Conservation (phyloP, 805 yeast genomes). For the Brettanomyces naardenensis region DNA sequence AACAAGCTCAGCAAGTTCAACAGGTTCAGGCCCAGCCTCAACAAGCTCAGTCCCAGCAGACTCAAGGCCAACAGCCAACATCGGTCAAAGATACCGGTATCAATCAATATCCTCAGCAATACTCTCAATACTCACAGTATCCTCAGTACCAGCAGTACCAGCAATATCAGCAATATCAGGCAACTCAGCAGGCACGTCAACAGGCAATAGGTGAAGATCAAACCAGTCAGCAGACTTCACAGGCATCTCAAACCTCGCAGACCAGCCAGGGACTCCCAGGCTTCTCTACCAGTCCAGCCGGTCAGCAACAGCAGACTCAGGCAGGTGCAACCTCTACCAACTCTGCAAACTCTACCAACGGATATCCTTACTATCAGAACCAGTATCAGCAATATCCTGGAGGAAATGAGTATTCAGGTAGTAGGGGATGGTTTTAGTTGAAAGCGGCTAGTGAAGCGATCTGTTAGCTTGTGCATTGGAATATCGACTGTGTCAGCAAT, state of each 20-base stretch:
- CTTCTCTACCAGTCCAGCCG: neutral
- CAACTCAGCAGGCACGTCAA: slow-evolving; percentile 7
- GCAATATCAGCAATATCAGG: slow-evolving; percentile 6
- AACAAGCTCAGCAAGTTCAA: slow-evolving; percentile 15
- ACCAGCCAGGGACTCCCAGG: slow-evolving; percentile 1
- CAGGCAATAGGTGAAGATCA: slow-evolving; percentile 3
- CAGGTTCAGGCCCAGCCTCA: slow-evolving; percentile 10
- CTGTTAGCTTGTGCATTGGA: too few species aligned
- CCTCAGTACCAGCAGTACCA: slow-evolving; percentile 7
- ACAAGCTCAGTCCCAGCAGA: slow-evolving; percentile 5
- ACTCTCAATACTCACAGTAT: slow-evolving; percentile 12
- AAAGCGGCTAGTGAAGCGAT: neutral
- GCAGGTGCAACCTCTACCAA: neutral
- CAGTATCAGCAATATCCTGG: slow-evolving; percentile 2
- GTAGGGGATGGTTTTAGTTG: slow-evolving; percentile 2
- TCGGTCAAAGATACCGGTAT: too few species aligned
- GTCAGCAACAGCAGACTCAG: neutral
- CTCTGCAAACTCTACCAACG: slow-evolving; percentile 3
- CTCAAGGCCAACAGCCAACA: slow-evolving; percentile 8
- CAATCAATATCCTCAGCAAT: slow-evolving; percentile 17
- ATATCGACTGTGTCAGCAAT: too few species aligned
- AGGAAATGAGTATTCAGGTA: neutral
- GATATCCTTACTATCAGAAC: slow-evolving; percentile 1
- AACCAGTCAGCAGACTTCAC: slow-evolving; percentile 1
- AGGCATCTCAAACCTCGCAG: slow-evolving; percentile 9